A percentile compares a stretch with the other conserved stretches of the same genome.
Evolutionary conservation across 2,329 filamentous ascomycete genomes (phyloP).

Genomic region (Fusarium globosum): DNA sequence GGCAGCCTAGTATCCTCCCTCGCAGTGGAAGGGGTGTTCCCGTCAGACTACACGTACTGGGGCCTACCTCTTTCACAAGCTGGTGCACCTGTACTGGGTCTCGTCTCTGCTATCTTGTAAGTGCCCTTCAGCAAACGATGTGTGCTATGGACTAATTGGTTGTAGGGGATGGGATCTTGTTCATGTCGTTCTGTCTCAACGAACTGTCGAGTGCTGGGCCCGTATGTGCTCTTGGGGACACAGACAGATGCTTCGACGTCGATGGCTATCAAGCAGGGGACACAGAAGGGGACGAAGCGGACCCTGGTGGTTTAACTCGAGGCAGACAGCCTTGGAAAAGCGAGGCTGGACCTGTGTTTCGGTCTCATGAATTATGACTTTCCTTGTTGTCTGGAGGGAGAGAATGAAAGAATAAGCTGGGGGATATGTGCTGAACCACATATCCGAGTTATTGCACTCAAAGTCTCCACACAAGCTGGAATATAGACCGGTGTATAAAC

Average conservation of each 20-base stretch:
- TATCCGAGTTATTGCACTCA: neutral
- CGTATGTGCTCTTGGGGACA: slow-evolving; percentile 38
- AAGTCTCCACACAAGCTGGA: neutral
- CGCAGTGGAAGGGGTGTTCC: slow-evolving; percentile 51
- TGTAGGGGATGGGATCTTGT: slow-evolving; percentile 40
- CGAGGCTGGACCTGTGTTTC: slow-evolving; percentile 39
- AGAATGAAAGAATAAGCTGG: neutral
- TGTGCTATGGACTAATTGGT: slow-evolving; percentile 12
- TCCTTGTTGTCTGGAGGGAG: slow-evolving; percentile 4
- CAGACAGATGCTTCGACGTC: slow-evolving; percentile 26
- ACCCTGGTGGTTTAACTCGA: slow-evolving; percentile 36
- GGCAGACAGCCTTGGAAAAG: slow-evolving; percentile 24
- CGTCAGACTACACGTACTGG: slow-evolving; percentile 52
- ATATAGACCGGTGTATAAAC: neutral
- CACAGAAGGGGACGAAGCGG: slow-evolving; percentile 25
- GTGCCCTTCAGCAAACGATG: slow-evolving; percentile 2
- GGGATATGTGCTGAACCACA: neutral
- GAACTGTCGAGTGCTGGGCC: slow-evolving; percentile 35
- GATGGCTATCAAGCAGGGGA: slow-evolving; percentile 19
- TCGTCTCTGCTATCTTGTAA: slow-evolving; percentile 53
- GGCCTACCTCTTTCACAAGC: slow-evolving; percentile 45
- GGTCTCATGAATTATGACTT: slow-evolving; percentile 32
- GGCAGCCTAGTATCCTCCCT: slow-evolving; percentile 52
- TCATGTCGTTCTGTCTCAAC: slow-evolving; percentile 39
- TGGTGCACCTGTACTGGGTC: slow-evolving; percentile 49